These are phyloP conservation scores for Cercis canadensis DNA, from an alignment of 306 rosid genomes.

Conservation along the genomic window DNA sequence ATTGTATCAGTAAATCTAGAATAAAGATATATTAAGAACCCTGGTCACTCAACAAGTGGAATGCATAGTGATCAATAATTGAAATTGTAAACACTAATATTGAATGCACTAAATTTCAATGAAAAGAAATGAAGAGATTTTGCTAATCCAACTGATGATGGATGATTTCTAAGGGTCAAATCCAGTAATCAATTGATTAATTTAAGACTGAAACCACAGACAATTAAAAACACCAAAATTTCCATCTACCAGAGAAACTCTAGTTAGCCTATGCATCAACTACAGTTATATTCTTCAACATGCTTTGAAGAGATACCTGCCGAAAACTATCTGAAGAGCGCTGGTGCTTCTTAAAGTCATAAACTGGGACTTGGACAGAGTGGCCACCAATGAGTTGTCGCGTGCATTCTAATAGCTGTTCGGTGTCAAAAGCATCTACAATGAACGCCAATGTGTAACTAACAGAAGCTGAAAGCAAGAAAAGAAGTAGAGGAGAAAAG, in stretches of 20 bases:
- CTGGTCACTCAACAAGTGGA: constrained; percentile 13
- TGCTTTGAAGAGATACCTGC: constrained; percentile 57
- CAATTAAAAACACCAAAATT: neutral
- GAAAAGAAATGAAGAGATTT: neutral
- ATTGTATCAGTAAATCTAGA: constrained; percentile 2
- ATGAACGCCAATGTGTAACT: neutral
- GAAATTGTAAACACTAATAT: neutral
- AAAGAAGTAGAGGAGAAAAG: neutral
- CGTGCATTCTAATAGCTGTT: constrained; percentile 86
- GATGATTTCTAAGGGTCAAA: constrained; percentile 16
- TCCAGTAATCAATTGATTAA: neutral
- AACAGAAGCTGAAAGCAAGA: neutral
- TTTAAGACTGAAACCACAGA: neutral
- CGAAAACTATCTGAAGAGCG: constrained; percentile 87
- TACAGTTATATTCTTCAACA: neutral
- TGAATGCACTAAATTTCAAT: constrained; percentile 1
- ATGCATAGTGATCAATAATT: neutral
- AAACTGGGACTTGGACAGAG: constrained; percentile 81
- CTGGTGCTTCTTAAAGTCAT: constrained; percentile 90
- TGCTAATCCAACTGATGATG: neutral
- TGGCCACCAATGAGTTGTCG: constrained; percentile 69
- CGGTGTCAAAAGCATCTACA: constrained; percentile 91
- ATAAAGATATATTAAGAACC: neutral
- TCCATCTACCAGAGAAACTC: neutral
- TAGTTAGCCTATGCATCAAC: neutral